Evolutionary conservation across 164 flowering plant genomes (phyloP).

Genomic region (Tetrastigma voinierianum): DNA sequence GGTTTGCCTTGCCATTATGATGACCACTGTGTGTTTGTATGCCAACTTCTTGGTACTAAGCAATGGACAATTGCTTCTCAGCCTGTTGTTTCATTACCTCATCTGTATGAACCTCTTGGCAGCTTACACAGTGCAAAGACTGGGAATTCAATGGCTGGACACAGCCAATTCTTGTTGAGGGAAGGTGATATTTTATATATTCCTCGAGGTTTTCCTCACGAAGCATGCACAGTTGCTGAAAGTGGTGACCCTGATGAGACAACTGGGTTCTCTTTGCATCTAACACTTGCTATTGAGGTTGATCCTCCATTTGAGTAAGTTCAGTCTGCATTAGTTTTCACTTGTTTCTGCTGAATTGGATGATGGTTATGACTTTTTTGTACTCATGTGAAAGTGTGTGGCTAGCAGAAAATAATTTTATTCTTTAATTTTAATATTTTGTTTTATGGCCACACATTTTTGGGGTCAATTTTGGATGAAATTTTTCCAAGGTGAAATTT

Average conservation of each 20-base stretch:
- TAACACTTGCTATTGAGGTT: conserved; percentile 73
- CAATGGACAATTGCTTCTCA: conserved; percentile 48
- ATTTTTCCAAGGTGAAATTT: too few species aligned
- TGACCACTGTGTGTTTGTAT: conserved; percentile 85
- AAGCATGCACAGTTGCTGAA: conserved; percentile 49
- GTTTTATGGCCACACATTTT: neutral
- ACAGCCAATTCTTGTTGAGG: conserved; percentile 39
- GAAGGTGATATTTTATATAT: conserved; percentile 80
- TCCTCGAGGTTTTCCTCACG: conserved; percentile 80
- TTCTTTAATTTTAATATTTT: neutral
- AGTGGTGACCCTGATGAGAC: conserved; percentile 17
- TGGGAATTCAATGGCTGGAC: conserved; percentile 15
- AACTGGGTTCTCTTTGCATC: conserved; percentile 58
- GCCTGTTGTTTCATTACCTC: conserved; percentile 48
- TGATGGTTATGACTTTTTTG: neutral
- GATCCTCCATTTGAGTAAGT: conserved; percentile 91
- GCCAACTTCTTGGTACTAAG: conserved; percentile 65
- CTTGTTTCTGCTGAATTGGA: neutral
- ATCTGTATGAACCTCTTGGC: conserved; percentile 53
- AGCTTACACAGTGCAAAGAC: conserved; percentile 17
- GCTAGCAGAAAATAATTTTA: neutral
- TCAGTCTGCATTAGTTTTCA: neutral
- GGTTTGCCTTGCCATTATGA: conserved; percentile 76
- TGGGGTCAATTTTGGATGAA: too few species aligned
- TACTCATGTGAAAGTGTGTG: too few species aligned